Evolutionary conservation across 208 protist genomes (phyloP), one percentile per base, ranked within the genome.

Genomic region (Acanthamoeba culbertsoni): DNA sequence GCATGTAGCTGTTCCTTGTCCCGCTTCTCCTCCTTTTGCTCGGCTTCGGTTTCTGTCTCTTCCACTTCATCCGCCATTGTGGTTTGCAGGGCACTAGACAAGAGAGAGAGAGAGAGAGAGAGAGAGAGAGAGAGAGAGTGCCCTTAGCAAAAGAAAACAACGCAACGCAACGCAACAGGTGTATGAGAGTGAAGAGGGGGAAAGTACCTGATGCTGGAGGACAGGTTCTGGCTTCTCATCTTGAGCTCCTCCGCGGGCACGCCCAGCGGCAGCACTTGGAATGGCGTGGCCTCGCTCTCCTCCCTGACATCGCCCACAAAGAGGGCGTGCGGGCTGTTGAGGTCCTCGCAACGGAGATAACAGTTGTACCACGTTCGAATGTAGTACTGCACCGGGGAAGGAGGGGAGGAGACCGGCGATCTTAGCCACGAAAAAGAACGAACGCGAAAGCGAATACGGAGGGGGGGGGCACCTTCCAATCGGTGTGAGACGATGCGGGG

Each of bases 291-390:
- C 31, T 40, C 23, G 40, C 40, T 48, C 28, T 86, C 75, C 28
- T 86, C 75, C 46, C 53, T 86, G 18, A 57, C 46, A 42, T 86
- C 75, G 42, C 40, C 75, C 42, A 86, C 42, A 42, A 86, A 48
- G 28, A 53, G 46, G 42, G 75, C 33, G n/a, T 86, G 45, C 42
- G 45, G 14, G n/a, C 37, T 48, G 26, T 48, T 57, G 6, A n/a
- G n/a, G 28, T 86, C 75, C 40, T 86, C 40, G 75, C 75, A 86
- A 14, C 75, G 23, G 14, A 86, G 46, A 23, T 59, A 86, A 16
- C 75, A 59, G 26, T 86, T 48, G 46, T 86, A 86, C 75, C 75
- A 86, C 26, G 75, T 86, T 0, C 75, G 20, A 14, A 86, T 59
- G 42, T 57, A 57, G 31, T 59, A 86, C 75, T 82, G 28, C 26